Conservation (phyloP, 2,329 filamentous ascomycete genomes). For the Botrytis fragariae region DNA sequence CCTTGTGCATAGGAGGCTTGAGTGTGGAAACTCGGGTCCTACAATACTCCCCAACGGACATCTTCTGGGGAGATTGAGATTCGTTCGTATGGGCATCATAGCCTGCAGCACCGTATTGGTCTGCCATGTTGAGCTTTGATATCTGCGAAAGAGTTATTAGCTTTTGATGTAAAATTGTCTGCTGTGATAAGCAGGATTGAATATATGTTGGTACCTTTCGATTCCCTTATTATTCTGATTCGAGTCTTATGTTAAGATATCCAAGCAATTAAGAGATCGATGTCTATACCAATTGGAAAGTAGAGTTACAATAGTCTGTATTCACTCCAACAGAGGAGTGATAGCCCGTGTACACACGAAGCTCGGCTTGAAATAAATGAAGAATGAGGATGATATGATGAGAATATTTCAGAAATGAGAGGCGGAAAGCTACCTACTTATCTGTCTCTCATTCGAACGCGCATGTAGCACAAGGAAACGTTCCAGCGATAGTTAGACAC, state of each 20-base stretch:
- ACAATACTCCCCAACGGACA: constrained; percentile 42
- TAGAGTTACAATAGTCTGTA: neutral
- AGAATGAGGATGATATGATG: neutral
- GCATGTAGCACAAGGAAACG: neutral
- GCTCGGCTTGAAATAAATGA: neutral
- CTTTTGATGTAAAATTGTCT: neutral
- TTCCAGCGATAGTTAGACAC: neutral
- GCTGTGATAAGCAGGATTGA: neutral
- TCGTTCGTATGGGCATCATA: constrained; percentile 19
- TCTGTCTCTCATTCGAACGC: constrained; percentile 3
- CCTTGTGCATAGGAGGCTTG: constrained; percentile 58
- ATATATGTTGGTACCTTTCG: neutral
- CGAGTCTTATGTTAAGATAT: neutral
- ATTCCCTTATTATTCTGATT: neutral
- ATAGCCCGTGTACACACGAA: neutral
- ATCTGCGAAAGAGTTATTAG: neutral
- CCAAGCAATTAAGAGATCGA: neutral
- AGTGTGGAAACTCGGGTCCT: constrained; percentile 54
- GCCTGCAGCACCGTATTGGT: neutral
- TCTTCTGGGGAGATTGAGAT: constrained; percentile 29
- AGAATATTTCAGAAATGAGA: neutral
- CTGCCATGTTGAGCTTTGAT: constrained; percentile 11
- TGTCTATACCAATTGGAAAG: neutral
- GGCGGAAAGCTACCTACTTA: neutral
- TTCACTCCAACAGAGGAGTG: neutral